Base-by-base conservation (phyloP, 177 flowering plant species). In the Vitis hybrid region DNA sequence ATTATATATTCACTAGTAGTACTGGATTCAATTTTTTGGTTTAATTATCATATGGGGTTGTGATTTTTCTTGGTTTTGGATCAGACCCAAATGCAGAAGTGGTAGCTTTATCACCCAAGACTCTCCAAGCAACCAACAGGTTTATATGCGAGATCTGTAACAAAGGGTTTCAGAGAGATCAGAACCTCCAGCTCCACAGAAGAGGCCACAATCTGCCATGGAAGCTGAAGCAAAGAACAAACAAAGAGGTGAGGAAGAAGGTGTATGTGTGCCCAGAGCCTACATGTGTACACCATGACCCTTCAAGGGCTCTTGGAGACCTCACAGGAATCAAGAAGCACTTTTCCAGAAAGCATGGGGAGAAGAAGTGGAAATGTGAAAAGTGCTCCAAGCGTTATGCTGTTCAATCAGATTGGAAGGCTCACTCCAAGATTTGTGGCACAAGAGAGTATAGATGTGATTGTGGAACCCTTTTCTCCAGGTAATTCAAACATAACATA, bases 81-180 rank as follows among this genome's bases (percentile, higher is more conserved):
- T 61, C 75, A 85, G 88, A 82, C 77, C 88, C 88, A 66, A 83
- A 81, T 57, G 84, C 86, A n/a, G 88, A 85, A 69, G 86, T 85
- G 64, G 71, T 85, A 70, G 86, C 88, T 13, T 74, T 85, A 59
- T 85, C 88, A n/a, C 88, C 88, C 19, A 81, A 75, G 64, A 46
- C 74, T 10, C 80, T 85, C 1, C 11, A 74, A 75, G 81, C 88
- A 13, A 85, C 76, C 18, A 85, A 85, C 68, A 62, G 88, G 60
- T 84, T 82, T 46, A 6, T 78, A 32, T 80, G 86, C 66, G 84
- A 83, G 77, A 75, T 83, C 68, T 82, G 85, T 54, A 73, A 72
- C 69, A 82, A 82, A 60, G 85, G 85, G 49, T 82, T 82, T 59
- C 83, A 80, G 58, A 77, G 85, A 56, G 85, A 82, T 40, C 85